These are phyloP conservation scores for Ogataea saltuana DNA, from an alignment of 805 yeast species.

Conservation along the genomic window DNA sequence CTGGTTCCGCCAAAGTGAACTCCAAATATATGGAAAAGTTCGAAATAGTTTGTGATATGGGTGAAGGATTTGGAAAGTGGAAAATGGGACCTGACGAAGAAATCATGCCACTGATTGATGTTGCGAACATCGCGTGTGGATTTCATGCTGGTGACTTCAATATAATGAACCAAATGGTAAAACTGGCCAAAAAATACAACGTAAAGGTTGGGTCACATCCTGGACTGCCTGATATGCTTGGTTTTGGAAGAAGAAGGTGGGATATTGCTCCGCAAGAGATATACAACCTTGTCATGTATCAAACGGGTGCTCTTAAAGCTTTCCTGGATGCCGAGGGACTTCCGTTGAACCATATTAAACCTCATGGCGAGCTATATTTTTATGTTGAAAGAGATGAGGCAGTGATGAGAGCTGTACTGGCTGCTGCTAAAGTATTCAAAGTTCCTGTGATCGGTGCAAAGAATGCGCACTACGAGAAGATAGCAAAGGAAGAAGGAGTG, in stretches of 20 bases:
- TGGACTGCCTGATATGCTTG: conserved; percentile 41
- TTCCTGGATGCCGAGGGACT: conserved; percentile 39
- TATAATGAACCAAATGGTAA: conserved; percentile 38
- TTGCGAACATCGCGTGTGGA: conserved; percentile 44
- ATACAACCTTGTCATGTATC: conserved; percentile 38
- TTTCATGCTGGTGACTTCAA: conserved; percentile 43
- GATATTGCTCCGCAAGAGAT: conserved; percentile 39
- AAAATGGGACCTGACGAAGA: conserved; percentile 43
- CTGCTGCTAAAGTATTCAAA: conserved; percentile 37
- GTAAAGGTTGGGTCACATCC: conserved; percentile 44
- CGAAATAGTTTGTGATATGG: conserved; percentile 21
- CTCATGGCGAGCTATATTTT: conserved; percentile 42
- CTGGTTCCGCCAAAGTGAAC: conserved; percentile 23
- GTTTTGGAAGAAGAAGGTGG: conserved; percentile 43
- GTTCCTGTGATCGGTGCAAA: conserved; percentile 43
- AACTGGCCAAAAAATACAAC: conserved; percentile 36
- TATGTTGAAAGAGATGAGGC: conserved; percentile 39
- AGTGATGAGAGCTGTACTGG: conserved; percentile 38
- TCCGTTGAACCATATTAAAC: conserved; percentile 37
- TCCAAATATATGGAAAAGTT: conserved; percentile 27
- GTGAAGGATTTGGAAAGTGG: conserved; percentile 41
- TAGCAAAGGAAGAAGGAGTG: conserved; percentile 36
- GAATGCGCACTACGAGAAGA: conserved; percentile 31
- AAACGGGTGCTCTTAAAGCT: conserved; percentile 41
- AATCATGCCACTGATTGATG: conserved; percentile 41